phyloP scores from a whole-genome alignment of 495 filamentous ascomycete genomes.

The Annulohypoxylon nitens region DNA sequence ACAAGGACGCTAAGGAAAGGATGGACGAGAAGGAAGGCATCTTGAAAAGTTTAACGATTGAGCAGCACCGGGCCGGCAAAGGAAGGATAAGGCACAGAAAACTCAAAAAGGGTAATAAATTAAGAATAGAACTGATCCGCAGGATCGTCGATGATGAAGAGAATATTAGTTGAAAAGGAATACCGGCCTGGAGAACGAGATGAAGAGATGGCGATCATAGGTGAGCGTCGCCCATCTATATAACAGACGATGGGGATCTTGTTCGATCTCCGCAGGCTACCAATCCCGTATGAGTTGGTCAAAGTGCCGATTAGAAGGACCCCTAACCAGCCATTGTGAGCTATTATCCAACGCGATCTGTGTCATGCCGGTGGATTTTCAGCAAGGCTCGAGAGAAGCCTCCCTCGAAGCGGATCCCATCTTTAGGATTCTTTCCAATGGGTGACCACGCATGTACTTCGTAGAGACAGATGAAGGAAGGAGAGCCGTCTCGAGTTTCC shows the following conservation, averaged over 20 bases:
- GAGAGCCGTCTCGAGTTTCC: constrained; percentile 40
- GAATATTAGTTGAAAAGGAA: constrained; percentile 50
- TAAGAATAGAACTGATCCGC: constrained; percentile 53
- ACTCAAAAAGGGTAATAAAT: constrained; percentile 51
- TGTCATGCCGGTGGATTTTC: constrained; percentile 48
- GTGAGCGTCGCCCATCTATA: constrained; percentile 40
- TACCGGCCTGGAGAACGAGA: constrained; percentile 49
- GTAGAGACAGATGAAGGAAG: constrained; percentile 7
- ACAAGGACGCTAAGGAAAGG: constrained; percentile 54
- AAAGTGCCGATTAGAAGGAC: constrained; percentile 29
- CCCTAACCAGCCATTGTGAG: constrained; percentile 38
- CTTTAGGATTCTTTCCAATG: constrained; percentile 8
- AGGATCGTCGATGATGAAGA: constrained; percentile 52
- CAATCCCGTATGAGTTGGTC: constrained; percentile 8
- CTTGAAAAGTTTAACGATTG: constrained; percentile 43
- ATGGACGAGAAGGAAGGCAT: constrained; percentile 50
- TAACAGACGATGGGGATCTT: constrained; percentile 28
- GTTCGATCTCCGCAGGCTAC: constrained; percentile 27
- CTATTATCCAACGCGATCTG: constrained; percentile 48
- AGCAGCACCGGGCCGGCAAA: constrained; percentile 46
- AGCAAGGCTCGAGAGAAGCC: constrained; percentile 36
- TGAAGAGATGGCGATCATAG: constrained; percentile 34
- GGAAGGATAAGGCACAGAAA: constrained; percentile 49
- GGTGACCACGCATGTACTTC: not conserved
- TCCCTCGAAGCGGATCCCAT: constrained; percentile 28